These are phyloP conservation scores for Eucalyptus viminalis DNA, from an alignment of 345 rosid species.

Conservation along the genomic window DNA sequence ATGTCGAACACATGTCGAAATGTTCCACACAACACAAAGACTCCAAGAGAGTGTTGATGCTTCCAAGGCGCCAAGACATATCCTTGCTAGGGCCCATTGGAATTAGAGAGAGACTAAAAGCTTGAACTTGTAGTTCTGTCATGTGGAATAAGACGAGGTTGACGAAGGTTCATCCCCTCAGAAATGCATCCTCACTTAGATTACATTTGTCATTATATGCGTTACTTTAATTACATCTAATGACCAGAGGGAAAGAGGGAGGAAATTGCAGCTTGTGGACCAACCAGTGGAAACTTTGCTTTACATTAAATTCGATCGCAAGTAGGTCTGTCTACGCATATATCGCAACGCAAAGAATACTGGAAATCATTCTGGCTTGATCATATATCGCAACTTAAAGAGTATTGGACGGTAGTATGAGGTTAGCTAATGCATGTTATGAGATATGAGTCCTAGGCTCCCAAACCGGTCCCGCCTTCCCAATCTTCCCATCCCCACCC, in stretches of 20 bases:
- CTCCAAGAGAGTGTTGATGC: fast-evolving
- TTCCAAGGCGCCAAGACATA: fast-evolving
- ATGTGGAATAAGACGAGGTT: neutral
- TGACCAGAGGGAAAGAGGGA: neutral
- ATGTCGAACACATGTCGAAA: too few species aligned
- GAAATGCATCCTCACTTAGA: neutral
- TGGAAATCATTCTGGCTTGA: neutral
- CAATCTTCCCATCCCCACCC: neutral
- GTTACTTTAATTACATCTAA: neutral
- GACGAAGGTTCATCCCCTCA: neutral
- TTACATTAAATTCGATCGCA: neutral
- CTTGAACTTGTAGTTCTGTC: neutral
- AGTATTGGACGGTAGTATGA: too few species aligned
- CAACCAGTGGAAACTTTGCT: neutral
- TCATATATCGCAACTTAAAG: neutral
- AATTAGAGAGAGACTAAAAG: neutral
- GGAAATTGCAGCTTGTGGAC: neutral
- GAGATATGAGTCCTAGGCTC: neutral
- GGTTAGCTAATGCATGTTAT: neutral
- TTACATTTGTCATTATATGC: neutral
- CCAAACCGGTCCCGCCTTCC: too few species aligned
- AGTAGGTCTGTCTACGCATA: neutral
- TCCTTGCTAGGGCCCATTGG: neutral
- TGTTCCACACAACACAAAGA: fast-evolving
- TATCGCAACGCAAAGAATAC: neutral